Base-by-base conservation (phyloP, 352 stramenopile species). In the Globisporangium takayamanum region DNA sequence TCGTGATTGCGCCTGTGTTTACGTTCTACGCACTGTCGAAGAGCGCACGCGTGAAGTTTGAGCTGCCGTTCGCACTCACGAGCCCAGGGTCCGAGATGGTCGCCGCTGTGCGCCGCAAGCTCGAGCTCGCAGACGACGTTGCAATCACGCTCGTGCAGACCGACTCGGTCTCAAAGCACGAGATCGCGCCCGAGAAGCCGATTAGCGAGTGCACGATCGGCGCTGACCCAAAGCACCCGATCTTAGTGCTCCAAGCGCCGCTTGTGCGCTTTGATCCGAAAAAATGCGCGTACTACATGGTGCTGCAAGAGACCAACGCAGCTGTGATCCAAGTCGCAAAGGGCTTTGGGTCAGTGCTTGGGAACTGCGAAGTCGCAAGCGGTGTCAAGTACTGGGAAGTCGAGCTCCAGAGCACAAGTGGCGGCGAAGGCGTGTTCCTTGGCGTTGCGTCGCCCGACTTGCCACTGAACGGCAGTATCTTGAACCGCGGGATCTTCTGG, bases 361-460 rank as follows among this genome's bases (percentile, higher is more conserved):
- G 78, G 45, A 88, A 80, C 41, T 72, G 61, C 11, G 70, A 85
- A 26, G 64, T 90, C 14, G 55, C 66, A 12, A 76, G 77, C 54
- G 84, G 81, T 3, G 71, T 91, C 57, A 92, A 91, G 68, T 94
- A 94, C 67, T 94, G 84, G 84, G 81, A 94, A 57, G 76, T 89
- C 11, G 59, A 87, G 59, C 54, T 94, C 18, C 52, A 81, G 20
- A 79, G 64, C 26, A 62, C 76, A 7, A 62, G 67, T 22, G 68
- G 69, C 25, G 81, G 81, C 15, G 80, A 92, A 42, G 84, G 84
- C 25, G 73, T 94, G 36, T 91, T 94, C 53, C 46, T 92, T 0
- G 84, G 81, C 16, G 75, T 94, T 1, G 79, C 78, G 12, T 72
- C 71, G 0, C 45, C 70, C 0, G 79, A 88, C 26, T 41, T 88